Evolutionary conservation across 2,329 filamentous ascomycete genomes (phyloP).

Genomic region (Fusarium heterosporum): DNA sequence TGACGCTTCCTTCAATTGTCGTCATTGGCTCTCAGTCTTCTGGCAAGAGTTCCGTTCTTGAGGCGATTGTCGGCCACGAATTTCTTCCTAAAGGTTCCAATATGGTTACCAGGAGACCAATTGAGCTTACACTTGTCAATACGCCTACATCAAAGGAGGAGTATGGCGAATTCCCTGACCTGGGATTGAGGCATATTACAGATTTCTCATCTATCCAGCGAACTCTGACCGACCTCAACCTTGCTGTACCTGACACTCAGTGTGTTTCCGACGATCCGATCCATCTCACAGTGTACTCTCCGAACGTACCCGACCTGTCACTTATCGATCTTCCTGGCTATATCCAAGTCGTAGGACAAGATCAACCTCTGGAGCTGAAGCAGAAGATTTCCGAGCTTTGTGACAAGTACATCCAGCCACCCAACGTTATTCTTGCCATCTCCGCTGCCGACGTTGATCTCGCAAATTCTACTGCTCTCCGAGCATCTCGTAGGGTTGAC

Average conservation of each 20-base stretch:
- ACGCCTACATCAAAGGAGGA: conserved; percentile 88
- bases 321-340: conserved; percentile 97
- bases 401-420: conserved; percentile 96
- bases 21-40: conserved; percentile 99
- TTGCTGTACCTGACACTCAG: conserved; percentile 88
- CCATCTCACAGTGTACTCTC: conserved; percentile 93
- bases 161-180: conserved; percentile 95
- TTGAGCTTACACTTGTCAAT: conserved; percentile 95
- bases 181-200: conserved; percentile 88
- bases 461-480: conserved; percentile 92
- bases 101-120: conserved; percentile 96
- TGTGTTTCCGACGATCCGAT: conserved; percentile 98
- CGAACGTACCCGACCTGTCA: conserved; percentile 93
- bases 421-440: conserved; percentile 96
- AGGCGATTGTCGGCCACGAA: conserved; percentile 97
- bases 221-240: conserved; percentile 92
- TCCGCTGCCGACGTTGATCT: conserved; percentile 97
- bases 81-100: conserved; percentile 98
- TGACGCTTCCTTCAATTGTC: conserved; percentile 96
- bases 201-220: conserved; percentile 94
- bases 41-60: conserved; percentile 95
- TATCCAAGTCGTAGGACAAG: conserved; percentile 92
- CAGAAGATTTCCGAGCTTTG: conserved; percentile 96
- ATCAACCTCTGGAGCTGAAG: conserved; percentile 91
- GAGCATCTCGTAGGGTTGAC: conserved; percentile 91